Evolutionary conservation across 345 rosid genomes (phyloP).

Genomic region (Arabis alpina): DNA sequence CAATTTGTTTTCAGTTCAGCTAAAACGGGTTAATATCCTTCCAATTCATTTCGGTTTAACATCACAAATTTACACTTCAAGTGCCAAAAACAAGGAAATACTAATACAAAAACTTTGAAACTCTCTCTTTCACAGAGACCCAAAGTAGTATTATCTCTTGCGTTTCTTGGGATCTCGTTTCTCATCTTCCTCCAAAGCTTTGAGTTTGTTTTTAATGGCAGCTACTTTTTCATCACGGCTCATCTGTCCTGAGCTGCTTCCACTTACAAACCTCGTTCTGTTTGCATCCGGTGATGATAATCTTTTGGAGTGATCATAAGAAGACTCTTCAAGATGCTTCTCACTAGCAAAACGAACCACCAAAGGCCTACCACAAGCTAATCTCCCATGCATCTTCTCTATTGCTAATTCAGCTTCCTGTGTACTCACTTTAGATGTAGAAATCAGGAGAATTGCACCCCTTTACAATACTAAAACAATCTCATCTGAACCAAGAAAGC

Average conservation of each 20-base stretch:
- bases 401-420: slow-evolving; percentile 96
- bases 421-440: slow-evolving; percentile 79
- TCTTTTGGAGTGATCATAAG: slow-evolving; percentile 46
- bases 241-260: slow-evolving; percentile 59
- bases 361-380: slow-evolving; percentile 89
- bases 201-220: slow-evolving; percentile 89
- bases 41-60: not conserved
- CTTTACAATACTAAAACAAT: too few relatives aligned
- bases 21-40: not conserved
- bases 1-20: too few relatives aligned
- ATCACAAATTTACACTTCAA: not conserved
- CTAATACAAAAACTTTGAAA: not conserved
- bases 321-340: slow-evolving; percentile 54
- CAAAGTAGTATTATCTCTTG: slow-evolving; percentile 42
- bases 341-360: slow-evolving; percentile 86
- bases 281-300: slow-evolving; percentile 42
- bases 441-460: slow-evolving; percentile 50
- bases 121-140: not conserved
- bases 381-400: slow-evolving; percentile 92
- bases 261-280: slow-evolving; percentile 42
- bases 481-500: not conserved
- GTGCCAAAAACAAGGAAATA: not conserved
- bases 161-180: slow-evolving; percentile 59
- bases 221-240: slow-evolving; percentile 74
- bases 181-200: slow-evolving; percentile 71